Evolutionary conservation across 83 land plant genomes (phyloP).

Genomic region (Diphasiastrum complanatum): DNA sequence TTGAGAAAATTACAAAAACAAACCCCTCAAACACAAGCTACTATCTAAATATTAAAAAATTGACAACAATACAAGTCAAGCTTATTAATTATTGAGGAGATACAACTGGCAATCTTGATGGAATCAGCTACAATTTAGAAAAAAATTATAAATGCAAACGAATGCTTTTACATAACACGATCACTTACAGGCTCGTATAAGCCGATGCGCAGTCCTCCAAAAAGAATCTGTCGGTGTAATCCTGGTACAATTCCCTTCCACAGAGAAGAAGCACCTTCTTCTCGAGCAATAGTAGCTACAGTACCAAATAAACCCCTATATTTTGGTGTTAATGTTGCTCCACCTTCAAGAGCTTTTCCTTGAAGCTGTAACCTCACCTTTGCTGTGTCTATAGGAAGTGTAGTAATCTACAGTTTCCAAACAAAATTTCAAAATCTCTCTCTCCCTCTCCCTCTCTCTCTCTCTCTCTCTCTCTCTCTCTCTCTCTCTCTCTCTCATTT

Average conservation of each 20-base stretch:
- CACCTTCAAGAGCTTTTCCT: slow-evolving; percentile 59
- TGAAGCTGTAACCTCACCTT: slow-evolving; percentile 98
- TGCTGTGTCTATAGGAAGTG: slow-evolving; percentile 93
- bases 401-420: slow-evolving; percentile 51
- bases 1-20: too few relatives aligned
- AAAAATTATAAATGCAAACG: not conserved
- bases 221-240: slow-evolving; percentile 88
- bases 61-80: too few relatives aligned
- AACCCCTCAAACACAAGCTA: too few relatives aligned
- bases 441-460: not conserved
- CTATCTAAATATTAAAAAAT: too few relatives aligned
- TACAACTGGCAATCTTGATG: too few relatives aligned
- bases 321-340: slow-evolving; percentile 47
- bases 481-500: not conserved
- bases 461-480: not conserved
- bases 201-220: slow-evolving; percentile 92
- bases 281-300: slow-evolving; percentile 82
- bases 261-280: slow-evolving; percentile 73
- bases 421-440: not conserved
- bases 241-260: slow-evolving; percentile 98
- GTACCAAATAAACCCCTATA: slow-evolving; percentile 94
- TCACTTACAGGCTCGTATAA: slow-evolving; percentile 85
- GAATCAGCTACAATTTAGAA: too few relatives aligned
- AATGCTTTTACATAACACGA: not conserved
- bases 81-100: too few relatives aligned